phyloP scores from a whole-genome alignment of 2,329 filamentous ascomycete species.

The Karstenula rhodostoma region DNA sequence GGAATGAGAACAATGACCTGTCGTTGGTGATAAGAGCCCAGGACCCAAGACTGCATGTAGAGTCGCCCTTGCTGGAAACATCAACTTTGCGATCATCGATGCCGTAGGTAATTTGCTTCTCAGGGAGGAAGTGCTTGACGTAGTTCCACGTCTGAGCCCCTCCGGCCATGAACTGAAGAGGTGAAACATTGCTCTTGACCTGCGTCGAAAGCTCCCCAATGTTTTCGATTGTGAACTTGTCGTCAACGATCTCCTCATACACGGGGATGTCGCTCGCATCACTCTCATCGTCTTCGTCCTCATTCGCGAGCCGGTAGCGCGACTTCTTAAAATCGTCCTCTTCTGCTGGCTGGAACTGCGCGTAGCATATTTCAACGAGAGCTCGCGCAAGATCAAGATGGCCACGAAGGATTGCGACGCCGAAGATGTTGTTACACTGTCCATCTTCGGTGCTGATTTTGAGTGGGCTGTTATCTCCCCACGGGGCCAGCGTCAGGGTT shows the following conservation, averaged over 20 bases:
- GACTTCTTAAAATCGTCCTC: slow-evolving; percentile 59
- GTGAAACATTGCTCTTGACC: slow-evolving; percentile 70
- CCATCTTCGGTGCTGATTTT: slow-evolving; percentile 68
- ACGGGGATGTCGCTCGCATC: slow-evolving; percentile 40
- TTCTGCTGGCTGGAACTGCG: slow-evolving; percentile 68
- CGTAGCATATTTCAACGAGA: slow-evolving; percentile 74
- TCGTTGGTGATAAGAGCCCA: slow-evolving; percentile 65
- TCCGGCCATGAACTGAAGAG: slow-evolving; percentile 62
- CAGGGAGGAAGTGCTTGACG: background rate
- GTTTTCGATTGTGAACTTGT: slow-evolving; percentile 78
- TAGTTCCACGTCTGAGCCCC: slow-evolving; percentile 10
- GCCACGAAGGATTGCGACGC: slow-evolving; percentile 71
- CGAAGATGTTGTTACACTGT: slow-evolving; percentile 67
- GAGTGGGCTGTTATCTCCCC: slow-evolving; percentile 64
- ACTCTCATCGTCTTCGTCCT: slow-evolving; percentile 38
- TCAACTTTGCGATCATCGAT: slow-evolving; percentile 16
- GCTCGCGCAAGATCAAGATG: slow-evolving; percentile 70
- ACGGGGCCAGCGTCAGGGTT: slow-evolving; percentile 66
- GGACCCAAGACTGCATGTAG: slow-evolving; percentile 38
- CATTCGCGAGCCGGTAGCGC: slow-evolving; percentile 55
- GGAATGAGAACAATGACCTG: slow-evolving; percentile 60
- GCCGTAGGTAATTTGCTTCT: slow-evolving; percentile 20
- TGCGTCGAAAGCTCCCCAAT: slow-evolving; percentile 73
- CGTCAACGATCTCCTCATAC: slow-evolving; percentile 65
- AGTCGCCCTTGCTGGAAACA: background rate